A percentile compares a stretch with the other conserved stretches of the same genome.
Conservation (phyloP, 768 basidiomycete species). For the Lactarius hatsudake region DNA sequence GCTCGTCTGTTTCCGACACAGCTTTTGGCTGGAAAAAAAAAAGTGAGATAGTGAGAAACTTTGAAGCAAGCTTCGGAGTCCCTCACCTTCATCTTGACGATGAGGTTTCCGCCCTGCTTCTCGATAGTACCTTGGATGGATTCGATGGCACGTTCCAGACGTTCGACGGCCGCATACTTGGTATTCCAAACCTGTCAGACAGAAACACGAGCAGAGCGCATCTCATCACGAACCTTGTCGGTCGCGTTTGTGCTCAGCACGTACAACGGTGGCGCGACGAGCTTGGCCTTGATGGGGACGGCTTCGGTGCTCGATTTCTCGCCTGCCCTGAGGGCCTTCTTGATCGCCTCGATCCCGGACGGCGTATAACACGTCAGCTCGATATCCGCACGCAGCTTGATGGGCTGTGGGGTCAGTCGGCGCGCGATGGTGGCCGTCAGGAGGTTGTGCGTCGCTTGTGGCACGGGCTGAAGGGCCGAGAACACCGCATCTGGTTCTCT, state of each 20-base stretch:
- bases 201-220: neutral
- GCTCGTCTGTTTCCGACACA: constrained; percentile 95
- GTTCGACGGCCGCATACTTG: constrained; percentile 84
- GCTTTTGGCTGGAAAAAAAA: constrained; percentile 76
- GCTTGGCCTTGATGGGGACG: constrained; percentile 94
- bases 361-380: constrained; percentile 96
- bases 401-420: constrained; percentile 94
- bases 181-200: neutral
- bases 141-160: constrained; percentile 91
- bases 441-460: constrained; percentile 54
- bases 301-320: constrained; percentile 84
- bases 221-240: constrained; percentile 65
- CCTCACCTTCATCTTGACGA: constrained; percentile 94
- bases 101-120: constrained; percentile 76
- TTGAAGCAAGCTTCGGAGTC: neutral
- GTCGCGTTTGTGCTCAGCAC: constrained; percentile 95
- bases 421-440: constrained; percentile 86
- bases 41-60: neutral
- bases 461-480: constrained; percentile 58
- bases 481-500: constrained; percentile 84
- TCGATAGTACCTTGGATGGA: constrained; percentile 83
- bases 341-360: constrained; percentile 95
- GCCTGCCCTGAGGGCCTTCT: constrained; percentile 84
- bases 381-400: constrained; percentile 97
- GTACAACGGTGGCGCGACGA: constrained; percentile 95